Percentiles rank a stretch among this genome's conserved stretches.
phyloP scores from a whole-genome alignment of 2,329 filamentous ascomycete genomes.

The Aplosporella prunicola region DNA sequence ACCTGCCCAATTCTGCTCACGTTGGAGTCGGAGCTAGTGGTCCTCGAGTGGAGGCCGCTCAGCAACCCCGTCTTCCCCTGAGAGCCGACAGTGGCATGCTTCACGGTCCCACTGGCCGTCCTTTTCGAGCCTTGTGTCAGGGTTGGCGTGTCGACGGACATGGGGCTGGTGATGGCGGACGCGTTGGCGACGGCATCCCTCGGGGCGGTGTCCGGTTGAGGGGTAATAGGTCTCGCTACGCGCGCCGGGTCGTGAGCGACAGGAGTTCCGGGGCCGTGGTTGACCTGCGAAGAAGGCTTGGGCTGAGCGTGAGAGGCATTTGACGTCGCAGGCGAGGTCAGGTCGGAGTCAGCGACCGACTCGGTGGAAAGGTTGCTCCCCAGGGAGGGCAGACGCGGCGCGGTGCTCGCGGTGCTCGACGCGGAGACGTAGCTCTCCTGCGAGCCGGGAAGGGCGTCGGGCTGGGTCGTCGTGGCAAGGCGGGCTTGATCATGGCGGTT shows the following conservation, averaged over 20 bases:
- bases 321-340: conserved; percentile 20
- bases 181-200: conserved; percentile 23
- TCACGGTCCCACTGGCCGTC: conserved; percentile 66
- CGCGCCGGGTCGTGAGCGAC: conserved; percentile 48
- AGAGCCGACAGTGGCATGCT: conserved; percentile 16
- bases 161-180: conserved; percentile 24
- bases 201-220: conserved; percentile 20
- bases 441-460: conserved; percentile 2
- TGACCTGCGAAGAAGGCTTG: conserved; percentile 36
- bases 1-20: conserved; percentile 72
- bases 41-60: conserved; percentile 53
- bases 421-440: conserved; percentile 26
- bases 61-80: conserved; percentile 2
- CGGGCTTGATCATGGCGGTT: neutral
- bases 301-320: conserved; percentile 16
- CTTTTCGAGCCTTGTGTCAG: conserved; percentile 53
- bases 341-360: conserved; percentile 21
- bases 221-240: conserved; percentile 17
- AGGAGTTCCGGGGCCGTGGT: conserved; percentile 22
- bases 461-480: neutral
- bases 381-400: conserved; percentile 22
- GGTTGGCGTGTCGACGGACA: conserved; percentile 32
- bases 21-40: conserved; percentile 58
- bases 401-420: conserved; percentile 21
- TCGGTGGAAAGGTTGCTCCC: conserved; percentile 26